Evolutionary conservation across 1,284 basidiomycete species (phyloP), one percentile per base, ranked within the genome.

Genomic region (Neonothopanus nambi): DNA sequence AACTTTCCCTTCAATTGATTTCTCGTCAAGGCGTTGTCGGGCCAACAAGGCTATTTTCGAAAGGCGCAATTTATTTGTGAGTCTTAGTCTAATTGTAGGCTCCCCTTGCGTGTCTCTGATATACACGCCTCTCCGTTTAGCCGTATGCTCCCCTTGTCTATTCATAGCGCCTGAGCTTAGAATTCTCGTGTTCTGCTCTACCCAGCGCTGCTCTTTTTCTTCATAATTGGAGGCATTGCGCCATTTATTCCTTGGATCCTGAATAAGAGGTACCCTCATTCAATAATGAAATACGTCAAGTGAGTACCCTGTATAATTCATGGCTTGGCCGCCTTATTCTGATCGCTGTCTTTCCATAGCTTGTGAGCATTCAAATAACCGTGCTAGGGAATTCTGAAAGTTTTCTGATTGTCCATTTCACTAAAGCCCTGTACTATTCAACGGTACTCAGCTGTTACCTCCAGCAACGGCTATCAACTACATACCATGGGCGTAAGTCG

Each of bases 221-320:
- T 81, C 67, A 54, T 81, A 44, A 61, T 73, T 21, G 79, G 80
- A 36, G 72, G 74, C 1, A 24, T 76, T 15, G 62, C 67, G n/a
- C 80, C 80, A 0, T n/a, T 74, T 28, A 59, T 76, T 51, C 65
- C 71, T 3, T 82, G 72, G 69, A 28, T 73, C 6, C 43, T 78
- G 51, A 66, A 70, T 56, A 71, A 66, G 58, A 70, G 59, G 60
- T 81, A 69, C 61, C 79, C 78, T 0, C 72, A 76, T 38, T 71
- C 70, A 38, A 69, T 70, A 57, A 51, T 76, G 52, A 72, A 72
- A 58, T 80, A 80, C 59, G 57, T 80, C 57, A 78, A 79, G 71
- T 77, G 61, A 63, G 65, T 81, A 76, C 73, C 65, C 75, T 70
- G 68, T 46, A 40, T 68, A 60, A 7, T 13, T 17, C 43, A 18